Percentiles rank a stretch among this genome's conserved stretches.
These are phyloP conservation scores for Cyamopsis tetragonoloba DNA, from an alignment of 306 rosid genomes.

Conservation along the genomic window DNA sequence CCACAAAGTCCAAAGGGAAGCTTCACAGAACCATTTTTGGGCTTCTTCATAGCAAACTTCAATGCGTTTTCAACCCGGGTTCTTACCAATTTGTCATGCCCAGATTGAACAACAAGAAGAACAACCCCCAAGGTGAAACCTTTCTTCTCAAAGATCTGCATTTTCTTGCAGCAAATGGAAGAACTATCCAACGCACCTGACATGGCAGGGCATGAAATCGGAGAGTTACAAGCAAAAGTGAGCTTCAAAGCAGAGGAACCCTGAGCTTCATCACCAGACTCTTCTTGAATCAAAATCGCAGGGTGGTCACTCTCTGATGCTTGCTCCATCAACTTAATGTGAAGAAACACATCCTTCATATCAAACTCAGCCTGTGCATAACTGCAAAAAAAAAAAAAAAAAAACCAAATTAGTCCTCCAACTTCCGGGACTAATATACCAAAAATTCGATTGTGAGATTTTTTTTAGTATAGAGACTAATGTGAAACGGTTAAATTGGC, in stretches of 20 bases:
- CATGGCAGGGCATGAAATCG: conserved; percentile 81
- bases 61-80: conserved; percentile 69
- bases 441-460: too few species aligned
- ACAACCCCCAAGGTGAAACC: conserved; percentile 74
- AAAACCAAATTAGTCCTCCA: too few species aligned
- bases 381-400: conserved; percentile 35
- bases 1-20: conserved; percentile 95
- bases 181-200: conserved; percentile 63
- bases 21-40: conserved; percentile 60
- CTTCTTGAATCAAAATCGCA: conserved; percentile 76
- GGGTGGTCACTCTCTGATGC: conserved; percentile 70
- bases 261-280: conserved; percentile 38
- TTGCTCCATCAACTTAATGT: conserved; percentile 84
- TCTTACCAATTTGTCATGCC: conserved; percentile 62
- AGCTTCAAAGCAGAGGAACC: conserved; percentile 67
- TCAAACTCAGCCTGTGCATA: conserved; percentile 91
- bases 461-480: too few species aligned
- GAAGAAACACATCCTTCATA: conserved; percentile 95
- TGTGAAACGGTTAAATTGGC: too few species aligned
- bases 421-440: too few species aligned
- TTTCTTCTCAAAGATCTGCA: conserved; percentile 92
- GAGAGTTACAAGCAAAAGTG: conserved; percentile 80
- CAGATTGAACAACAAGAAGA: conserved; percentile 53
- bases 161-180: conserved; percentile 74
- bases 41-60: conserved; percentile 66